These are phyloP conservation scores for Talaromyces ruber DNA, from an alignment of 495 filamentous ascomycete species.

Conservation along the genomic window DNA sequence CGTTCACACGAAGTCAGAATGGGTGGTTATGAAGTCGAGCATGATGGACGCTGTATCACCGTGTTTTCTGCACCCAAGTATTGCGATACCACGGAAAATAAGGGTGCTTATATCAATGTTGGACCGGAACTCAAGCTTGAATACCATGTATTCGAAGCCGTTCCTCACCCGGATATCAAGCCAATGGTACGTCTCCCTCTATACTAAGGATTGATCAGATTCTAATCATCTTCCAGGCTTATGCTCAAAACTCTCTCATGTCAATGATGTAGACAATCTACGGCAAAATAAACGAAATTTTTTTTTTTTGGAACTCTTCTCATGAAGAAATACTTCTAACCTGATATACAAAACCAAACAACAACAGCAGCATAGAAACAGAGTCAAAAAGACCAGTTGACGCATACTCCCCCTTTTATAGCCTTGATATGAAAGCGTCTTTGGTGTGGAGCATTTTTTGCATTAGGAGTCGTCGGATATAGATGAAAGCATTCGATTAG, in stretches of 20 bases:
- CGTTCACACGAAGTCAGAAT: constrained; percentile 96
- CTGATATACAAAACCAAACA: not conserved
- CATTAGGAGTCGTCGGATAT: constrained; percentile 2
- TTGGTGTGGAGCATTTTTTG: constrained; percentile 3
- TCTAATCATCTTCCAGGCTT: constrained; percentile 43
- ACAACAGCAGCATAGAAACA: not conserved
- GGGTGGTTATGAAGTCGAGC: constrained; percentile 96
- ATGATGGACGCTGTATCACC: constrained; percentile 95
- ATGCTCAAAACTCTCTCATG: constrained; percentile 72
- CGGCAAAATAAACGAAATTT: constrained; percentile 8
- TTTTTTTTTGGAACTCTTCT: not conserved
- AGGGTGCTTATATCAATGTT: constrained; percentile 97
- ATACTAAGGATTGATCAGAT: constrained; percentile 17
- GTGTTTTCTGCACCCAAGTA: constrained; percentile 98
- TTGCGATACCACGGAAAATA: constrained; percentile 96
- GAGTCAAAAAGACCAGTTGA: not conserved
- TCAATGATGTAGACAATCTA: constrained; percentile 43
- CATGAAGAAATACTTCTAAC: too few species aligned
- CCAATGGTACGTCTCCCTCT: constrained; percentile 64
- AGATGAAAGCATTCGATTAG: constrained; percentile 2
- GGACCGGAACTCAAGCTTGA: constrained; percentile 83
- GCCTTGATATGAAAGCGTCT: constrained; percentile 1
- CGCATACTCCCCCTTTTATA: not conserved
- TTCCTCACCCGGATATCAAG: constrained; percentile 88
- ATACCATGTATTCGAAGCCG: constrained; percentile 89